phyloP scores from a whole-genome alignment of 2,329 filamentous ascomycete species.

The Clonostachys byssicola region DNA sequence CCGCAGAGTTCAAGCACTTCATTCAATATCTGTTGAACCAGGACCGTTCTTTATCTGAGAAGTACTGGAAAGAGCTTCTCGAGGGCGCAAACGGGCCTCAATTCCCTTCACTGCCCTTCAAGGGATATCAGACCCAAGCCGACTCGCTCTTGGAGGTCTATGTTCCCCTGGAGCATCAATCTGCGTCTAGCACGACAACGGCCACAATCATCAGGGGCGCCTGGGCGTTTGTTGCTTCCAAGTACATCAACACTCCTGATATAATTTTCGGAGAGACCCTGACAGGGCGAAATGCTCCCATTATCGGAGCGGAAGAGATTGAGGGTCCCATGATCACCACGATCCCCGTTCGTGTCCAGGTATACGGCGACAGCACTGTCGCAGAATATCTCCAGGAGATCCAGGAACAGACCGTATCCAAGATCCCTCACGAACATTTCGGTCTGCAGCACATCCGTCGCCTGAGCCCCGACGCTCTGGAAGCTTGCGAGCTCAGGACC shows the following conservation, averaged over 20 bases:
- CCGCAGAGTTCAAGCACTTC: slow-evolving; percentile 42
- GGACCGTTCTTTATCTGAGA: slow-evolving; percentile 31
- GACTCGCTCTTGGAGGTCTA: slow-evolving; percentile 51
- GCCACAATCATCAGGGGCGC: slow-evolving; percentile 55
- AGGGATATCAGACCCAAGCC: slow-evolving; percentile 42
- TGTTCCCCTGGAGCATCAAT: slow-evolving; percentile 27
- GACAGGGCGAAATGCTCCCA: slow-evolving; percentile 47
- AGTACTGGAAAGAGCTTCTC: slow-evolving; percentile 41
- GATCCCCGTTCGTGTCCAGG: slow-evolving; percentile 46
- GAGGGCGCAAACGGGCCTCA: slow-evolving; percentile 36
- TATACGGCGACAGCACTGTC: slow-evolving; percentile 35
- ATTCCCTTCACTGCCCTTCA: slow-evolving; percentile 41
- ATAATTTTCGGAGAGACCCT: slow-evolving; percentile 57
- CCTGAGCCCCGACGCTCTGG: slow-evolving; percentile 46
- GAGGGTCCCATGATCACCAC: slow-evolving; percentile 60
- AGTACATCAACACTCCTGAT: slow-evolving; percentile 47
- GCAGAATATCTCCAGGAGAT: slow-evolving; percentile 50
- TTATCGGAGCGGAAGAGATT: slow-evolving; percentile 46
- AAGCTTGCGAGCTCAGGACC: slow-evolving; percentile 52
- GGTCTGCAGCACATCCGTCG: slow-evolving; percentile 56
- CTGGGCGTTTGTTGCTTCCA: slow-evolving; percentile 51
- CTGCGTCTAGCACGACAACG: slow-evolving; percentile 37
- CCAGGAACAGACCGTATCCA: slow-evolving; percentile 49
- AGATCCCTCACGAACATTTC: slow-evolving; percentile 62
- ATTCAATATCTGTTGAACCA: slow-evolving; percentile 38